phyloP scores from a whole-genome alignment of 1,284 basidiomycete genomes.

The Apiotrichum laibachii region DNA sequence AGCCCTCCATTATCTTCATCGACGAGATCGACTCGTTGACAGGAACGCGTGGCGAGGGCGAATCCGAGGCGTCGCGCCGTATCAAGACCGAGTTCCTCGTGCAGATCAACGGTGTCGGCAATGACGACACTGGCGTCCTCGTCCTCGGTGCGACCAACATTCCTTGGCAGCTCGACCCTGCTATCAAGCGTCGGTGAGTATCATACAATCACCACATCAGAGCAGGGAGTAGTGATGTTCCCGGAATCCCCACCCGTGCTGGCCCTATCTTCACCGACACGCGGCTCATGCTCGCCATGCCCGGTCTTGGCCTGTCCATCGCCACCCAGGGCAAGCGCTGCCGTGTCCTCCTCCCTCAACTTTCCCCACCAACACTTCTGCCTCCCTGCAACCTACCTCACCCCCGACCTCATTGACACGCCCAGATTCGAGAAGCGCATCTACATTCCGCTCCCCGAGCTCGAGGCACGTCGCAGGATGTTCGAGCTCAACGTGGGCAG shows the following conservation, averaged over 20 bases:
- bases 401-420: background rate
- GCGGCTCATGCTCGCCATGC: too few relatives aligned
- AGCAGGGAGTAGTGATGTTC: background rate
- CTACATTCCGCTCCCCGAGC: slow-evolving; percentile 93
- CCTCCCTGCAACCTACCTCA: background rate
- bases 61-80: slow-evolving; percentile 89
- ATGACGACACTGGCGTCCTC: slow-evolving; percentile 95
- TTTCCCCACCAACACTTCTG: background rate
- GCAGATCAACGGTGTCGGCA: slow-evolving; percentile 93
- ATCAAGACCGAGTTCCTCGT: slow-evolving; percentile 99
- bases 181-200: slow-evolving; percentile 86
- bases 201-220: background rate
- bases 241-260: background rate
- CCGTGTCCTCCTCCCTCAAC: too few relatives aligned
- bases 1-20: slow-evolving; percentile 97
- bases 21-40: slow-evolving; percentile 97
- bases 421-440: slow-evolving; percentile 91
- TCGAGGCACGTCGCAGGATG: slow-evolving; percentile 90
- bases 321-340: too few relatives aligned
- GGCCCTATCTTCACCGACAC: too few relatives aligned
- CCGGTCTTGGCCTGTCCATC: too few relatives aligned
- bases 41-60: slow-evolving; percentile 90
- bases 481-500: slow-evolving; percentile 94
- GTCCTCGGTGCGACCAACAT: slow-evolving; percentile 99
- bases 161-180: slow-evolving; percentile 93